Conservation (phyloP, 2,329 filamentous ascomycete genomes). For the Fusarium sp. region DNA sequence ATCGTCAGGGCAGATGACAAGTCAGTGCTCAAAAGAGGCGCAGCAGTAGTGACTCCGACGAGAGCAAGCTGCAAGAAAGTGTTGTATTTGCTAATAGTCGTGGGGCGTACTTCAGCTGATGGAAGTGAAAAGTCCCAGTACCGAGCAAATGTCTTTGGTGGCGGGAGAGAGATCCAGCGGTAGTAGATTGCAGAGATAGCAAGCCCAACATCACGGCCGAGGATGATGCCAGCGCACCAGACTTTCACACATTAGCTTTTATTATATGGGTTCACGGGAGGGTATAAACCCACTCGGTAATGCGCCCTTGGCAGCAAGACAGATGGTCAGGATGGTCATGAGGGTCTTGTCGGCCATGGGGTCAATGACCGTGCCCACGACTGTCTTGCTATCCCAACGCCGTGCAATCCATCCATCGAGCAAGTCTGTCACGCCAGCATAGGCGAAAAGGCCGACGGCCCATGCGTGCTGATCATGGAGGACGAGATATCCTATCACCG, state of each 20-base stretch:
- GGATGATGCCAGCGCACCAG: conserved; percentile 90
- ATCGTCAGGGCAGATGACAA: conserved; percentile 67
- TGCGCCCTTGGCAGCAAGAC: conserved; percentile 83
- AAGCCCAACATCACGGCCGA: conserved; percentile 87
- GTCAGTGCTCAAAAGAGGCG: conserved; percentile 78
- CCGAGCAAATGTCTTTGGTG: conserved; percentile 89
- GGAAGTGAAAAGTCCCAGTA: conserved; percentile 99
- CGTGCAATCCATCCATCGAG: conserved; percentile 96
- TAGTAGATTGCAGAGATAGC: conserved; percentile 93
- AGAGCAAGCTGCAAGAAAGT: conserved; percentile 91
- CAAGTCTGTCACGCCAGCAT: conserved; percentile 91
- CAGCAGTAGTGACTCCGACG: conserved; percentile 84
- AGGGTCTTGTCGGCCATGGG: conserved; percentile 97
- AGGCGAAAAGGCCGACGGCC: conserved; percentile 88
- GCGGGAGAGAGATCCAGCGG: conserved; percentile 92
- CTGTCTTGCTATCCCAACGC: conserved; percentile 87
- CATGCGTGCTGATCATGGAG: conserved; percentile 83
- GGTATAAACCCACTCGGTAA: conserved; percentile 74
- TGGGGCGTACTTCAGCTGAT: conserved; percentile 85
- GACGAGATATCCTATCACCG: conserved; percentile 88
- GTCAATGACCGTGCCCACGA: conserved; percentile 94
- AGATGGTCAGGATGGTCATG: conserved; percentile 93
- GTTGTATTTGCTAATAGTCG: conserved; percentile 90
- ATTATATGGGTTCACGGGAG: neutral
- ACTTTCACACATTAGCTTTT: conserved; percentile 61